These are phyloP conservation scores for Backusella luteola DNA, from an alignment of 192 early-diverging fungal species.

Conservation along the genomic window DNA sequence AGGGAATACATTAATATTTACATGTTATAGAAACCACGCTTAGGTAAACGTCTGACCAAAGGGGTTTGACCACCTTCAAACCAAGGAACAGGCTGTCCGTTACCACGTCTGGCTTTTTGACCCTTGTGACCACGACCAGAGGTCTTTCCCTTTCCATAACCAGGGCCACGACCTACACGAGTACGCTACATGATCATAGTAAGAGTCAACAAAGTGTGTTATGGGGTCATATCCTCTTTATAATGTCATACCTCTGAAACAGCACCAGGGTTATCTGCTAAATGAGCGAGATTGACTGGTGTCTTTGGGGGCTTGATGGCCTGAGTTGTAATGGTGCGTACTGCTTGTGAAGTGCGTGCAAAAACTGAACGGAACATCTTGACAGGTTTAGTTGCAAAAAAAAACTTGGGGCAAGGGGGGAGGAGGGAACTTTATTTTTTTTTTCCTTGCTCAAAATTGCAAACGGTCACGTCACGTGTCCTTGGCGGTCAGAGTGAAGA, in stretches of 20 bases:
- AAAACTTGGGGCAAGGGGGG: neutral
- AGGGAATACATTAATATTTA: constrained; percentile 5
- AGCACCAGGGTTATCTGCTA: constrained; percentile 38
- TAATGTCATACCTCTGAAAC: constrained; percentile 32
- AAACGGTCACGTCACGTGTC: neutral
- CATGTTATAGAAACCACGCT: constrained; percentile 80
- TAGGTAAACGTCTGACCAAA: constrained; percentile 76
- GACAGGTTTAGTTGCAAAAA: neutral
- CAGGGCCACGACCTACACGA: constrained; percentile 79
- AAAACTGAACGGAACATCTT: constrained; percentile 10
- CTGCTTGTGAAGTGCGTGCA: neutral
- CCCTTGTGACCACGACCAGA: constrained; percentile 92
- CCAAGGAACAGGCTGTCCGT: constrained; percentile 71
- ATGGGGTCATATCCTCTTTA: neutral
- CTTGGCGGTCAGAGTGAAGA: neutral
- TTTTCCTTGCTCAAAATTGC: neutral
- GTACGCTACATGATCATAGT: constrained; percentile 34
- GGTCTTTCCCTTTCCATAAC: constrained; percentile 88
- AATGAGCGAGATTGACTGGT: constrained; percentile 26
- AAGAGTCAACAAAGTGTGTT: neutral
- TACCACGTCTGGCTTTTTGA: constrained; percentile 77
- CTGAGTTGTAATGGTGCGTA: constrained; percentile 17
- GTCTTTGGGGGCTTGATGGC: constrained; percentile 21
- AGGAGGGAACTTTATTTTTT: neutral
- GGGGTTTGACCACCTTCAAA: constrained; percentile 96